phyloP scores from a whole-genome alignment of 225 moss, liverwort and hornwort species.

The Pseudisothecium myosuroides region DNA sequence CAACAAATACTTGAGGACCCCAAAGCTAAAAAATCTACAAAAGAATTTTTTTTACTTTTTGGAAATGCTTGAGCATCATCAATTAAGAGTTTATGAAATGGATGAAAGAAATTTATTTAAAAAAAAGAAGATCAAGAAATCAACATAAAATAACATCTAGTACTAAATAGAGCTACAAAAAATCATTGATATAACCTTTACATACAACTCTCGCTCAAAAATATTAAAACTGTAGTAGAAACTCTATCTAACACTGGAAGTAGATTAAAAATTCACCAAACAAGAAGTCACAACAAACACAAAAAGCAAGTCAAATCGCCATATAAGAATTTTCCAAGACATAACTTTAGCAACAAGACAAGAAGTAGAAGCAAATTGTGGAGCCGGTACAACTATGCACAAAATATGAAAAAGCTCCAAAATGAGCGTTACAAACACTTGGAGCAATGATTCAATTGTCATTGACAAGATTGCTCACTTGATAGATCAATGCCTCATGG shows the following conservation, averaged over 20 bases:
- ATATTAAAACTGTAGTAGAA: neutral
- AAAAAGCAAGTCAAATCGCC: neutral
- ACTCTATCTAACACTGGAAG: neutral
- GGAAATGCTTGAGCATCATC: neutral
- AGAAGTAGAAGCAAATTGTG: fast-evolving
- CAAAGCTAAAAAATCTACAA: neutral
- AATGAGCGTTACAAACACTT: neutral
- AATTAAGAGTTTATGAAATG: too few species aligned
- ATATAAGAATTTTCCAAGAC: neutral
- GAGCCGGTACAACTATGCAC: neutral
- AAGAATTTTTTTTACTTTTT: neutral
- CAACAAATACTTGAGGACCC: neutral
- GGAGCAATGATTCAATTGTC: neutral
- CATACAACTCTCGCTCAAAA: neutral
- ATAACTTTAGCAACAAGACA: neutral
- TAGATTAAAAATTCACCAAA: neutral
- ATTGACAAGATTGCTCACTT: neutral
- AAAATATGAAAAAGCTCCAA: neutral
- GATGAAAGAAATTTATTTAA: too few species aligned
- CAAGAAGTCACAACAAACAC: neutral
- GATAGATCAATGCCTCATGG: neutral
- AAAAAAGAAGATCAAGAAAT: neutral
- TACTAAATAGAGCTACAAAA: neutral
- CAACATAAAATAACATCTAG: neutral
- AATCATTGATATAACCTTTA: neutral